These are phyloP conservation scores for Sabuloglossum arenarium DNA, from an alignment of 495 filamentous ascomycete genomes.

Conservation along the genomic window DNA sequence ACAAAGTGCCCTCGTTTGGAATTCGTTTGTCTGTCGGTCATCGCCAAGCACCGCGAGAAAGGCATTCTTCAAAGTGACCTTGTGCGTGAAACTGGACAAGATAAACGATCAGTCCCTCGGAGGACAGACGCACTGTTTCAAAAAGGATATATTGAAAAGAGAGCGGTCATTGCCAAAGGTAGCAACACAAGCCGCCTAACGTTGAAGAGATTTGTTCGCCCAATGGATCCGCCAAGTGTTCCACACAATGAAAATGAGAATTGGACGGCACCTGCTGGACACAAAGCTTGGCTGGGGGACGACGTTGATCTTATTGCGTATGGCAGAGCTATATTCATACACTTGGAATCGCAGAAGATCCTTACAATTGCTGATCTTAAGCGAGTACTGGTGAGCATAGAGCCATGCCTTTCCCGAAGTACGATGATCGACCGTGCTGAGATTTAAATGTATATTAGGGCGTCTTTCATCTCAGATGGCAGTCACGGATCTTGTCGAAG, in stretches of 20 bases:
- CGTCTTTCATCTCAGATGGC: background rate
- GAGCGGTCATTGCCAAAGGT: constrained; percentile 37
- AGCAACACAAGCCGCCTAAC: constrained; percentile 47
- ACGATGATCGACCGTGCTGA: constrained; percentile 26
- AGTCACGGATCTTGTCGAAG: constrained; percentile 37
- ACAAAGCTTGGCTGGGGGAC: background rate
- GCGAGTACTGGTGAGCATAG: constrained; percentile 27
- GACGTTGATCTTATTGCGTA: constrained; percentile 10
- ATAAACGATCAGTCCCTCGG: constrained; percentile 71
- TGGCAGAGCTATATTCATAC: constrained; percentile 21
- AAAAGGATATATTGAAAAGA: constrained; percentile 76
- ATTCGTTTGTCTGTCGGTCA: constrained; percentile 58
- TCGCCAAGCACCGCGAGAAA: constrained; percentile 44
- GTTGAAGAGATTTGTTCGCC: constrained; percentile 35
- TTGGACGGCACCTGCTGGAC: background rate
- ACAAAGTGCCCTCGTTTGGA: constrained; percentile 42
- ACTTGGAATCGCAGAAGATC: constrained; percentile 23
- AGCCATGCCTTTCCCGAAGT: background rate
- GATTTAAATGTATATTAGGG: constrained; percentile 21
- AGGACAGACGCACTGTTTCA: constrained; percentile 52
- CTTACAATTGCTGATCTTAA: constrained; percentile 41
- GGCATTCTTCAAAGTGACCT: constrained; percentile 69
- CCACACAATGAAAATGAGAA: background rate
- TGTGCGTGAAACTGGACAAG: constrained; percentile 55
- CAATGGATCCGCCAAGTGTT: constrained; percentile 13